Percentiles rank a stretch among this genome's conserved stretches.
phyloP scores from a whole-genome alignment of 225 moss, liverwort and hornwort genomes.

The Asterella californica region DNA sequence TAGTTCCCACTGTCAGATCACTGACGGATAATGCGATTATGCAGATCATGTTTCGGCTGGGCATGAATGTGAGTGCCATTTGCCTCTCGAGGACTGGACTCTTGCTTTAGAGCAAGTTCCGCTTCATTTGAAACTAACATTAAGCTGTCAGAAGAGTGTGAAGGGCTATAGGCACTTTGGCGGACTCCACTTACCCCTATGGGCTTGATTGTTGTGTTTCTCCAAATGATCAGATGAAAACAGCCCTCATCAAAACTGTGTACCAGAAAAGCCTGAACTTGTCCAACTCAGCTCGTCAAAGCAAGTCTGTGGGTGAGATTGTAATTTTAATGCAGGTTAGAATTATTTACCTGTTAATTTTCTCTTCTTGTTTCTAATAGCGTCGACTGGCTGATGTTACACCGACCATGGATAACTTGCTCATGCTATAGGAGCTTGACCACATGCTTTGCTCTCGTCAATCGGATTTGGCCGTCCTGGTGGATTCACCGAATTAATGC shows the following conservation, averaged over 20 bases:
- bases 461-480: not conserved
- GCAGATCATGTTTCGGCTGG: conserved; percentile 48
- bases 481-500: not conserved
- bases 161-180: no score
- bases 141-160: not conserved
- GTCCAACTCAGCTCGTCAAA: conserved; percentile 46
- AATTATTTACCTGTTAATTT: not conserved
- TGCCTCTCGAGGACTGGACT: not conserved
- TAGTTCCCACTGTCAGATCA: conserved; percentile 40
- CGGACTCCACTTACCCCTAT: not conserved
- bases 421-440: not conserved
- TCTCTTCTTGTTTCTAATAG: not conserved
- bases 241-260: conserved; percentile 43
- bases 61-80: conserved; percentile 39
- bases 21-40: conserved; percentile 43
- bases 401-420: not conserved
- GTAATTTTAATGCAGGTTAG: conserved; percentile 52
- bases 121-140: not conserved
- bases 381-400: not conserved
- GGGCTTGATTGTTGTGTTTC: not conserved
- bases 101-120: not conserved
- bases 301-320: conserved; percentile 53
- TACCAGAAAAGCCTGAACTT: conserved; percentile 48
- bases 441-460: not conserved
- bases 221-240: conserved; percentile 37